phyloP scores from a whole-genome alignment of 805 yeast genomes.

The Saturnispora hagleri region DNA sequence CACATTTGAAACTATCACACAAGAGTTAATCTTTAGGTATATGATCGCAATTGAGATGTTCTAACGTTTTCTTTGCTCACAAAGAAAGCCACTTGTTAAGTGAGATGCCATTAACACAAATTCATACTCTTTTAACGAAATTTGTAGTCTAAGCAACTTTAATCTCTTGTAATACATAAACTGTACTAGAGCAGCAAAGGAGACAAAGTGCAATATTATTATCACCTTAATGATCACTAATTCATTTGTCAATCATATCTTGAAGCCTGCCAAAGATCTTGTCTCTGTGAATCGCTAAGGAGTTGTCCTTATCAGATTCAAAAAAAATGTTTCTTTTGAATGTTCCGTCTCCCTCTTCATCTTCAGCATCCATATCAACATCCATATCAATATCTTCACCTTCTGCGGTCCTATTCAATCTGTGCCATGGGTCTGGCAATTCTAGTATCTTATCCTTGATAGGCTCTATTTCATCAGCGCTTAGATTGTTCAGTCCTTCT shows the following conservation, averaged over 20 bases:
- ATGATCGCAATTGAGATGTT: too few relatives aligned
- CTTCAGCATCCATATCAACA: conserved; percentile 13
- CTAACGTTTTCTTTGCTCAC: too few relatives aligned
- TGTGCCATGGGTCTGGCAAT: conserved; percentile 5
- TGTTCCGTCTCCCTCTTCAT: conserved; percentile 6
- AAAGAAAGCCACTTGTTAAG: too few relatives aligned
- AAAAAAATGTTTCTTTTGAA: conserved; percentile 46
- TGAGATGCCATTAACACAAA: too few relatives aligned
- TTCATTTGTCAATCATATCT: conserved; percentile 39
- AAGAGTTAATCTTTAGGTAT: too few relatives aligned
- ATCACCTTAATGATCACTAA: too few relatives aligned
- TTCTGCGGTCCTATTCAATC: conserved; percentile 7
- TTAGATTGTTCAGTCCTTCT: conserved; percentile 22
- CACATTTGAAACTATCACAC: too few relatives aligned
- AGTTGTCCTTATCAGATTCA: conserved; percentile 46
- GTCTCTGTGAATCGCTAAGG: conserved; percentile 55
- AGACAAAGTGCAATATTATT: neutral
- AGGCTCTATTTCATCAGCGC: conserved; percentile 25
- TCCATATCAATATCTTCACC: conserved; percentile 12
- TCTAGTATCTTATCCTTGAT: conserved; percentile 22
- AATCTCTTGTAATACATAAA: too few relatives aligned
- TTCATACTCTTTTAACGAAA: too few relatives aligned
- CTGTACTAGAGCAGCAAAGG: neutral
- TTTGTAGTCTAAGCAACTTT: too few relatives aligned
- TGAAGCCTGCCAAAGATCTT: conserved; percentile 49